Percentiles rank a stretch among this genome's conserved stretches.
Evolutionary conservation across 345 rosid species (phyloP).

Genomic region (Xanthoceras sorbifolium): DNA sequence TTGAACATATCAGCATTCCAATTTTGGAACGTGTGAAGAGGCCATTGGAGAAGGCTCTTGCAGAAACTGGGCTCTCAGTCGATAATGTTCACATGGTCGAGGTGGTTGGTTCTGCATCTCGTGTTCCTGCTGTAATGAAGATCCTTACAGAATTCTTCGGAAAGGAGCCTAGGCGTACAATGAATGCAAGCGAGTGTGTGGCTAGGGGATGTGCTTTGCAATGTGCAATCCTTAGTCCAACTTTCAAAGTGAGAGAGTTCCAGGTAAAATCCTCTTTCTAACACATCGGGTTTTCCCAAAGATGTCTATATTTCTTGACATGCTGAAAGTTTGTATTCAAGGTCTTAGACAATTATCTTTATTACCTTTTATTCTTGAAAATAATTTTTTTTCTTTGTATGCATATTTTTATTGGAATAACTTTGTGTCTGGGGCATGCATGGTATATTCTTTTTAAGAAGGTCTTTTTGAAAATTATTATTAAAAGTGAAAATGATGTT

Average conservation of each 20-base stretch:
- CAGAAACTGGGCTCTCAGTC: conserved; percentile 73
- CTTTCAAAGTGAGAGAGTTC: conserved; percentile 93
- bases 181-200: conserved; percentile 99
- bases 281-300: not conserved
- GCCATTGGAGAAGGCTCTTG: conserved; percentile 87
- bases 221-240: conserved; percentile 98
- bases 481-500: too few species aligned
- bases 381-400: too few species aligned
- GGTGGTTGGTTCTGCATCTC: conserved; percentile 90
- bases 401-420: too few species aligned
- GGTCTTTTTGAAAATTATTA: too few species aligned
- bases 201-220: conserved; percentile 86
- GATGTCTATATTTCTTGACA: not conserved
- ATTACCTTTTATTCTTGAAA: too few species aligned
- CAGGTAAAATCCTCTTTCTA: conserved; percentile 52
- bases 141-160: conserved; percentile 89
- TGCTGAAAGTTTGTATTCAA: not conserved
- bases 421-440: too few species aligned
- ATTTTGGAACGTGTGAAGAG: conserved; percentile 86
- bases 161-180: conserved; percentile 95
- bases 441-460: too few species aligned
- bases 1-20: conserved; percentile 74
- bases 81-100: conserved; percentile 87
- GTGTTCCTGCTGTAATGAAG: conserved; percentile 78
- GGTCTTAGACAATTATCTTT: not conserved